Conservation (phyloP, 139 green algal species). For the Bryopsis sp. region DNA sequence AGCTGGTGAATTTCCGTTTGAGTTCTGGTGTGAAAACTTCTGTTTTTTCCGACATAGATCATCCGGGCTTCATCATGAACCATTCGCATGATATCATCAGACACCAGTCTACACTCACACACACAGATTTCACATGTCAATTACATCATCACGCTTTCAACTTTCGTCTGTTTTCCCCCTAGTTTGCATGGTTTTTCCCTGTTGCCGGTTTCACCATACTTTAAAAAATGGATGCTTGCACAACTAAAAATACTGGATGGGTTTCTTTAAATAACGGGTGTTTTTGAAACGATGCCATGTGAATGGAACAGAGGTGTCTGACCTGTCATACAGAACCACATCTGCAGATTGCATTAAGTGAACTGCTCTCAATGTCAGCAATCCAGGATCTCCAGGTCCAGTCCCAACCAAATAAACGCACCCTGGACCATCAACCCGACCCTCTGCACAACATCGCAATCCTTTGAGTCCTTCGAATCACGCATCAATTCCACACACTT, state of each 20-base stretch:
- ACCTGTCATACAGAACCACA: constrained; percentile 94
- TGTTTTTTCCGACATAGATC: constrained; percentile 96
- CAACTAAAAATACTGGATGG: no score
- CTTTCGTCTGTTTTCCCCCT: background rate
- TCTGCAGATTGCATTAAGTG: constrained; percentile 87
- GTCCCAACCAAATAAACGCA: constrained; percentile 90
- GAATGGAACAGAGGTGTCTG: background rate
- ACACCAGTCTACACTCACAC: constrained; percentile 58
- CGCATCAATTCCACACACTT: no score
- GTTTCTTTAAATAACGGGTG: no score
- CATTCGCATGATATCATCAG: constrained; percentile 80
- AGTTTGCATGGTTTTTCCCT: no score
- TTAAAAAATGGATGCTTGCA: no score
- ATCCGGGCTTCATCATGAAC: constrained; percentile 61
- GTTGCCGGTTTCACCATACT: no score
- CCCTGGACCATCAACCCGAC: no score
- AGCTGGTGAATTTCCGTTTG: constrained; percentile 92
- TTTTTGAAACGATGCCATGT: no score
- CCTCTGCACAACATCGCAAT: no score
- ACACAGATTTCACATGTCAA: constrained; percentile 1
- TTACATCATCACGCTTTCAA: no score
- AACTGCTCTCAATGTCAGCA: constrained; percentile 84
- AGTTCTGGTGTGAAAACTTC: constrained; percentile 85
- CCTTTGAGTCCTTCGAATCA: no score
- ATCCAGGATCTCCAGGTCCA: constrained; percentile 86